These are phyloP conservation scores for Hyphodiscus sp. DNA, from an alignment of 2,329 filamentous ascomycete species.

Conservation along the genomic window DNA sequence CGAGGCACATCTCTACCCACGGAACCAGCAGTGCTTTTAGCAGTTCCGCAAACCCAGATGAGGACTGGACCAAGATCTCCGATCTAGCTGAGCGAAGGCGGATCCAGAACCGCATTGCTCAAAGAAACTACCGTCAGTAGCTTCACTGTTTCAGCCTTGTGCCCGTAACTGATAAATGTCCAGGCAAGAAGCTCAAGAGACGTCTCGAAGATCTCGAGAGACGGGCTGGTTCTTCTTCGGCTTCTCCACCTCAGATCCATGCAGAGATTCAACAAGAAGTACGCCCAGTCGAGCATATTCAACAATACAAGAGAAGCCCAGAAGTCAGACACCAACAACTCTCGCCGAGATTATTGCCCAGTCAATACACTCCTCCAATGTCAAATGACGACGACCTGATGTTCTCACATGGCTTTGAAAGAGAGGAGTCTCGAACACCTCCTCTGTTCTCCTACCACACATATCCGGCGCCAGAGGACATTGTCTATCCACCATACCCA, in stretches of 20 bases:
- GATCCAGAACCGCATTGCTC: slow-evolving; percentile 96
- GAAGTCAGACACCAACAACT: slow-evolving; percentile 33
- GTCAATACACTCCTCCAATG: slow-evolving; percentile 57
- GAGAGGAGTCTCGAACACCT: slow-evolving; percentile 65
- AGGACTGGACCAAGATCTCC: slow-evolving; percentile 99
- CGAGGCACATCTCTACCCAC: slow-evolving; percentile 62
- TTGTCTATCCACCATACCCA: slow-evolving; percentile 54
- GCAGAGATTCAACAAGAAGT: slow-evolving; percentile 37
- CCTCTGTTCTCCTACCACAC: slow-evolving; percentile 61
- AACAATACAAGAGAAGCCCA: slow-evolving; percentile 25
- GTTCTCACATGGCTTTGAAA: slow-evolving; percentile 59
- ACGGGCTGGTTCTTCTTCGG: slow-evolving; percentile 58
- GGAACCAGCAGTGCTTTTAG: slow-evolving; percentile 92
- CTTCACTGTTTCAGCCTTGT: slow-evolving; percentile 1
- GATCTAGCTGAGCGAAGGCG: slow-evolving; percentile 88
- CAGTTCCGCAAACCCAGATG: slow-evolving; percentile 87
- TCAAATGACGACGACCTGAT: slow-evolving; percentile 57
- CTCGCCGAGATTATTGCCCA: slow-evolving; percentile 36
- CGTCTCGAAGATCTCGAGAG: slow-evolving; percentile 80
- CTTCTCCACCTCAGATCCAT: slow-evolving; percentile 47
- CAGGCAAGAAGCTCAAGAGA: slow-evolving; percentile 90
- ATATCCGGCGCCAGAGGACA: slow-evolving; percentile 61
- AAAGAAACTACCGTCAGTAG: slow-evolving; percentile 90
- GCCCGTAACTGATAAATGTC: slow-evolving; percentile 11
- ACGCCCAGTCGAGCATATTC: slow-evolving; percentile 23